These are phyloP conservation scores for Yarrowia divulgata DNA, from an alignment of 805 yeast species.

Conservation along the genomic window DNA sequence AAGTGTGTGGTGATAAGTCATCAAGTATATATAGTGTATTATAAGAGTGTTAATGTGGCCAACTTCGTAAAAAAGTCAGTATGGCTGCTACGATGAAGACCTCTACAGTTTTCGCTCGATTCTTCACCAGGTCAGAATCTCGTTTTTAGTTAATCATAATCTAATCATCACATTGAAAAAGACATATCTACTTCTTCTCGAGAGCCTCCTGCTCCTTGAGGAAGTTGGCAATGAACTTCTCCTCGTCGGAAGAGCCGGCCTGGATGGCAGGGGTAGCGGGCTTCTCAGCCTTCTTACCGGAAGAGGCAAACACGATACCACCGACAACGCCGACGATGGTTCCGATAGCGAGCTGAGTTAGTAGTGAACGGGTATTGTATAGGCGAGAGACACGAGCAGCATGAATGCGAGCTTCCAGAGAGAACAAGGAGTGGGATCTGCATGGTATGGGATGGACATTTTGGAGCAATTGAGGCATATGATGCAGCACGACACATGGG, in stretches of 20 bases:
- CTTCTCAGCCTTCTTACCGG: conserved; percentile 57
- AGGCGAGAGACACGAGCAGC: not conserved
- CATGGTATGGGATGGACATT: not conserved
- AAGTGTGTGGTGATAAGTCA: not conserved
- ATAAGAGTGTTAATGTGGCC: not conserved
- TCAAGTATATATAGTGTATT: not conserved
- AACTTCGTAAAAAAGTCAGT: no score
- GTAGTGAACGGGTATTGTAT: not conserved
- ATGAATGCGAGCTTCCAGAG: not conserved
- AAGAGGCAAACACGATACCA: conserved; percentile 72
- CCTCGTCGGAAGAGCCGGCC: conserved; percentile 87
- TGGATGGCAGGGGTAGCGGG: conserved; percentile 71
- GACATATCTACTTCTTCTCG: conserved; percentile 43
- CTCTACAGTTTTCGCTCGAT: no score
- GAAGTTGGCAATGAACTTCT: conserved; percentile 75
- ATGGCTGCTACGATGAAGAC: no score
- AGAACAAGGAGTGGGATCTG: not conserved
- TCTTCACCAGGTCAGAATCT: not conserved
- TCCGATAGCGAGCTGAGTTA: conserved; percentile 68
- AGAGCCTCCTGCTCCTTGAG: conserved; percentile 57
- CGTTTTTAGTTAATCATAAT: conserved; percentile 1
- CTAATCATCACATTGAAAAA: conserved; percentile 35
- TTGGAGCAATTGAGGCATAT: not conserved
- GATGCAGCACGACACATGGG: not conserved
- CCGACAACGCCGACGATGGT: conserved; percentile 75